These are phyloP conservation scores for Rosa persica DNA, from an alignment of 306 rosid species.

Conservation along the genomic window DNA sequence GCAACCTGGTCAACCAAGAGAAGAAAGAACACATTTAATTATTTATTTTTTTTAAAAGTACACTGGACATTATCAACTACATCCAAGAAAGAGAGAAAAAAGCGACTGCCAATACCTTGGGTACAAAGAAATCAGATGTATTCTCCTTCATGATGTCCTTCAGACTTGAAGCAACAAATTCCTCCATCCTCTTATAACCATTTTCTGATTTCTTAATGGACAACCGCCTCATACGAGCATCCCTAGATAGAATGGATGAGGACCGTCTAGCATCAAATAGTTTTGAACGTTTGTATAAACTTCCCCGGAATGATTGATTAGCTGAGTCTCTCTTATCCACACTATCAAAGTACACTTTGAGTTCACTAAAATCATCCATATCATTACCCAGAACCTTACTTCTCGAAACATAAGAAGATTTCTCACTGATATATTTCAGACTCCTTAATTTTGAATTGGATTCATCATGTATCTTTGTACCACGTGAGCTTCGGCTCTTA, in stretches of 20 bases:
- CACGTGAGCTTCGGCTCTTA: conserved; percentile 58
- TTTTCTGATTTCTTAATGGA: conserved; percentile 91
- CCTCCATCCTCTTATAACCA: conserved; percentile 94
- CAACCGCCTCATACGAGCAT: conserved; percentile 97
- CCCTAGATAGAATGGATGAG: conserved; percentile 96
- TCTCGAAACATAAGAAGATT: conserved; percentile 51
- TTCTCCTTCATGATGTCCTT: conserved; percentile 89
- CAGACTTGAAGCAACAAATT: conserved; percentile 78
- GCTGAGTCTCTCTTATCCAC: conserved; percentile 92
- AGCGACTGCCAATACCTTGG: conserved; percentile 58
- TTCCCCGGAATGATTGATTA: conserved; percentile 75
- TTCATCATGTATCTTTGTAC: conserved; percentile 52
- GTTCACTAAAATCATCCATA: conserved; percentile 85
- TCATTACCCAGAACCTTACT: conserved; percentile 48
- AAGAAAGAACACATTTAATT: not conserved
- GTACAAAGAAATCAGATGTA: conserved; percentile 76
- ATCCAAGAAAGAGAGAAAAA: not conserved
- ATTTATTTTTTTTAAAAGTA: not conserved
- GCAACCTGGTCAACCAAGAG: conserved; percentile 64
- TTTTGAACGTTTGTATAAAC: conserved; percentile 91
- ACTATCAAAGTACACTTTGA: conserved; percentile 88
- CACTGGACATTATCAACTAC: not conserved
- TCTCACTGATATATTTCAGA: conserved; percentile 69
- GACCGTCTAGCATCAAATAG: conserved; percentile 94
- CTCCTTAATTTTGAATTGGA: conserved; percentile 60